Conservation (phyloP, 140 eudicot species). For the Anethum foeniculum region DNA sequence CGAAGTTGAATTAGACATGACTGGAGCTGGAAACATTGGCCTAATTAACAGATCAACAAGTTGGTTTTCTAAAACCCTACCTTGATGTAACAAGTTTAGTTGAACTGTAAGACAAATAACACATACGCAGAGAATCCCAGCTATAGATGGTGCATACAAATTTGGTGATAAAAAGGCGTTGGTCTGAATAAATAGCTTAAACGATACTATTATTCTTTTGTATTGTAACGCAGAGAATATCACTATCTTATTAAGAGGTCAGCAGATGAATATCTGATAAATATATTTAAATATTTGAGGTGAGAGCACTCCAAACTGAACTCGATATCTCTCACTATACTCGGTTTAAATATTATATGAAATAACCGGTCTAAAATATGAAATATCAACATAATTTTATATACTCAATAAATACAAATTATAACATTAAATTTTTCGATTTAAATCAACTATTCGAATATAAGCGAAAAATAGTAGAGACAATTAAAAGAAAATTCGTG, state of each 20-base stretch:
- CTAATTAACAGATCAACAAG: background rate
- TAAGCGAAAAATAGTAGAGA: background rate
- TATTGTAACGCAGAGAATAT: background rate
- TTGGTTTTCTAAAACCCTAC: background rate
- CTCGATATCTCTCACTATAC: no score
- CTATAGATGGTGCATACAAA: background rate
- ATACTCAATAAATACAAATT: no score
- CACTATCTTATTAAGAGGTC: background rate
- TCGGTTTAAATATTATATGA: no score
- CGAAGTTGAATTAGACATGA: constrained; percentile 37
- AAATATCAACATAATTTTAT: no score
- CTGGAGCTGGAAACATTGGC: constrained; percentile 37
- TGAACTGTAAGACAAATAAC: constrained; percentile 12
- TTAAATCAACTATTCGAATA: no score
- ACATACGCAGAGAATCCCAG: background rate
- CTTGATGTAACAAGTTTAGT: constrained; percentile 16
- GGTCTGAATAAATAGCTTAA: background rate
- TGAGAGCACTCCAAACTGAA: no score
- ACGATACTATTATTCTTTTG: background rate
- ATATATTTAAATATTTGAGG: no score
- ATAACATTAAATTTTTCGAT: no score
- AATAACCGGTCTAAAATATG: no score
- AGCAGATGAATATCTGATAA: no score
- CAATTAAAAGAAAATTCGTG: no score
- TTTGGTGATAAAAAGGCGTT: constrained; percentile 5